phyloP scores from a whole-genome alignment of 805 yeast genomes.

The Blastobotrys parvus region DNA sequence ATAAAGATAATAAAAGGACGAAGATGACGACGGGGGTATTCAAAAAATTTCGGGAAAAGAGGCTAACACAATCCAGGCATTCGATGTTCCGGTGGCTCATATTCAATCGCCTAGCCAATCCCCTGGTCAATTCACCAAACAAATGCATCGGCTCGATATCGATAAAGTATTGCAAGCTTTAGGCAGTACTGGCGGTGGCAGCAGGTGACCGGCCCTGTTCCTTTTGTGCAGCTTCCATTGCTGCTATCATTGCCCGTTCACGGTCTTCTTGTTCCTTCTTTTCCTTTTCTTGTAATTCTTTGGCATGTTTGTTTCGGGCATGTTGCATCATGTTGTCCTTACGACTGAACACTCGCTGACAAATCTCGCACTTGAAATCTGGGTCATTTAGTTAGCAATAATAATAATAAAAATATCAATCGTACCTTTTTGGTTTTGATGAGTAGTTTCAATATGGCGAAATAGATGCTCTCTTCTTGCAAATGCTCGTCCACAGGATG shows the following conservation, averaged over 20 bases:
- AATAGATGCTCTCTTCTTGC: constrained; percentile 19
- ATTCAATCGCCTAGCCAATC: constrained; percentile 10
- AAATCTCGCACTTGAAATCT: constrained; percentile 16
- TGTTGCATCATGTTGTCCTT: constrained; percentile 23
- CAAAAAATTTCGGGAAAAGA: too few relatives aligned
- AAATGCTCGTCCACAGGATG: constrained; percentile 18
- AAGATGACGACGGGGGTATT: background rate
- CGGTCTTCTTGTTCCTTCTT: too few relatives aligned
- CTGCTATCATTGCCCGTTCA: too few relatives aligned
- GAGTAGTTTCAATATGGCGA: constrained; percentile 20
- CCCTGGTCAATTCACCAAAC: constrained; percentile 10
- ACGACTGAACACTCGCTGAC: constrained; percentile 17
- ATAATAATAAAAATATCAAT: background rate
- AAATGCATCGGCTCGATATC: constrained; percentile 23
- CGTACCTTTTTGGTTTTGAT: constrained; percentile 17
- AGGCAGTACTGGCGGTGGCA: too few relatives aligned
- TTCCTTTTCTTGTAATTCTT: background rate
- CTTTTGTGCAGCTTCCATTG: too few relatives aligned
- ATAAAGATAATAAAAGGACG: background rate
- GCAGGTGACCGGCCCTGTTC: too few relatives aligned
- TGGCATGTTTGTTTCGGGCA: constrained; percentile 17
- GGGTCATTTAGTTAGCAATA: background rate
- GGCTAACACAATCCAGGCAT: constrained; percentile 18
- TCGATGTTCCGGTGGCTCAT: constrained; percentile 32
- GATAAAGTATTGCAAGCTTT: constrained; percentile 15